These are phyloP conservation scores for Diaporthe humulicola DNA, from an alignment of 2,329 filamentous ascomycete genomes.

Conservation along the genomic window DNA sequence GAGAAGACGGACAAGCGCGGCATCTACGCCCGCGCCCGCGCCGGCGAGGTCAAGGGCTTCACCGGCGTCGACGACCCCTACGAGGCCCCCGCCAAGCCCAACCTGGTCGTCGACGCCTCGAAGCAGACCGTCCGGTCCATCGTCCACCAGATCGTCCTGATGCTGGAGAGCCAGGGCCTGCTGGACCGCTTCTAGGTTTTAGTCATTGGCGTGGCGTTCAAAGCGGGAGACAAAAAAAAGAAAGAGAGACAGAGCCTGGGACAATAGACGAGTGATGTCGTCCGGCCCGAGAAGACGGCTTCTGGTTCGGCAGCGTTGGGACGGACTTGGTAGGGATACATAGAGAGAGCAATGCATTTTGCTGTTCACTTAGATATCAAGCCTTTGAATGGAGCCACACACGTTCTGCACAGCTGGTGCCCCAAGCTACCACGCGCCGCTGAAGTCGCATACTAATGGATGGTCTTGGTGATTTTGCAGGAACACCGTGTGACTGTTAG, in stretches of 20 bases:
- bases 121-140: constrained; percentile 92
- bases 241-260: not conserved
- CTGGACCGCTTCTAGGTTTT: constrained; percentile 76
- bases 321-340: constrained; percentile 20
- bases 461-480: not conserved
- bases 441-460: not conserved
- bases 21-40: constrained; percentile 86
- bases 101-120: constrained; percentile 86
- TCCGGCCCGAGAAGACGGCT: not conserved
- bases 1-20: constrained; percentile 97
- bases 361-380: constrained; percentile 23
- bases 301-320: constrained; percentile 14
- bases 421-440: not conserved
- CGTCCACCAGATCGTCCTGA: constrained; percentile 95
- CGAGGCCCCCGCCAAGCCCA: constrained; percentile 83
- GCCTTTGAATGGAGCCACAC: constrained; percentile 17
- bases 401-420: not conserved
- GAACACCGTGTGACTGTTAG: not conserved
- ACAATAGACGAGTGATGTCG: constrained; percentile 3
- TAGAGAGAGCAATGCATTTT: constrained; percentile 24
- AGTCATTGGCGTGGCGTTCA: not conserved
- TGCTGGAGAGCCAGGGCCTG: constrained; percentile 90
- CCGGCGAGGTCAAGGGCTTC: constrained; percentile 96
- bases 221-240: not conserved
- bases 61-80: constrained; percentile 98